Conservation (phyloP, 257 asterid species). For the Anisodus acutangulus region DNA sequence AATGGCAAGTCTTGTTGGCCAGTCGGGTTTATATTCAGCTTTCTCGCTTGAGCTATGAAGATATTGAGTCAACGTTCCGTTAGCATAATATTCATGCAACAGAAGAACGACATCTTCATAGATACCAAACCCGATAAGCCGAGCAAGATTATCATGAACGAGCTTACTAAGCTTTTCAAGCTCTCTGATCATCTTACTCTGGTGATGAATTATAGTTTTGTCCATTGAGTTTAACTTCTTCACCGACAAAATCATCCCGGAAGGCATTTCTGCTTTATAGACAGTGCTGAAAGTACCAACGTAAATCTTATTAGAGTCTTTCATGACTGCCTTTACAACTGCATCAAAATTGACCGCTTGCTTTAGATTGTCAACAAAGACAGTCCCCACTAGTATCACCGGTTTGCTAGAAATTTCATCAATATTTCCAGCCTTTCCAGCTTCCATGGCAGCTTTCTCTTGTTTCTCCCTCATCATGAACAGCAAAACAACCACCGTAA, state of each 20-base stretch:
- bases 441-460: constrained; percentile 67
- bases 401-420: constrained; percentile 55
- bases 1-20: constrained; percentile 81
- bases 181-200: constrained; percentile 86
- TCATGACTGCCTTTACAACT: constrained; percentile 71
- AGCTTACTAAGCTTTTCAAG: constrained; percentile 87
- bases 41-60: constrained; percentile 58
- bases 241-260: constrained; percentile 80
- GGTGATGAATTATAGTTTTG: constrained; percentile 67
- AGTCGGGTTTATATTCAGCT: constrained; percentile 67
- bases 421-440: constrained; percentile 34
- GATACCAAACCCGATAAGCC: constrained; percentile 81
- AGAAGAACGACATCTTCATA: constrained; percentile 80
- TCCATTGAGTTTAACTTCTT: constrained; percentile 82
- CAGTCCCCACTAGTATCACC: constrained; percentile 75
- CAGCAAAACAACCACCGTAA: constrained; percentile 71
- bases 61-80: constrained; percentile 77
- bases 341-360: constrained; percentile 92
- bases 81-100: constrained; percentile 61
- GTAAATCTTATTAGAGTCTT: constrained; percentile 73
- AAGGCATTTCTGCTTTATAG: constrained; percentile 94
- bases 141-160: constrained; percentile 74
- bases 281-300: constrained; percentile 85
- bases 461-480: constrained; percentile 93
- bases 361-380: constrained; percentile 75